Conservation (phyloP, 345 rosid species). For the Bruguiera sexangula region DNA sequence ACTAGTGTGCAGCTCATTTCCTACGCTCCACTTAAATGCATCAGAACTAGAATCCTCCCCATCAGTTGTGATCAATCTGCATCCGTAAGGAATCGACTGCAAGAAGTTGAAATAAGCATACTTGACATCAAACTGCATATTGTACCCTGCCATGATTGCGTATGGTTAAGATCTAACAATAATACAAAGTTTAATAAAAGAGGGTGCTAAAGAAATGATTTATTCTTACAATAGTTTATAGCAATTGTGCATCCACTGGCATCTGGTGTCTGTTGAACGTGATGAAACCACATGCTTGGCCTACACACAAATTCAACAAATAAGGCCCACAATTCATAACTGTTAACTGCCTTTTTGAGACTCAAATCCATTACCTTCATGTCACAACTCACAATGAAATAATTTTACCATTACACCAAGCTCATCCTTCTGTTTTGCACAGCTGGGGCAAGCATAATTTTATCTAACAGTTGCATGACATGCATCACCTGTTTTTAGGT, state of each 20-base stretch:
- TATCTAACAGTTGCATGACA: no score
- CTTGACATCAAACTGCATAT: slow-evolving; percentile 86
- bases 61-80: slow-evolving; percentile 23
- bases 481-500: no score
- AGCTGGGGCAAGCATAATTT: no score
- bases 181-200: background rate
- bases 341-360: no score
- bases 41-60: slow-evolving; percentile 18
- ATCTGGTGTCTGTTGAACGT: slow-evolving; percentile 76
- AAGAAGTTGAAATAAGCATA: slow-evolving; percentile 84
- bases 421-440: no score
- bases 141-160: slow-evolving; percentile 61
- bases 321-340: background rate
- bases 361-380: no score
- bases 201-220: background rate
- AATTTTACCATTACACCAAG: no score
- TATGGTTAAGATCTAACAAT: slow-evolving; percentile 5
- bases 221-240: slow-evolving; percentile 69
- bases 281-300: slow-evolving; percentile 99
- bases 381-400: no score
- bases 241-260: slow-evolving; percentile 71
- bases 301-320: slow-evolving; percentile 38
- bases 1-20: slow-evolving; percentile 8
- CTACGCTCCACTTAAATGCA: slow-evolving; percentile 1
- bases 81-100: slow-evolving; percentile 47